Conservation (phyloP, 2,329 filamentous ascomycete genomes). For the Trichophyton verrucosum region DNA sequence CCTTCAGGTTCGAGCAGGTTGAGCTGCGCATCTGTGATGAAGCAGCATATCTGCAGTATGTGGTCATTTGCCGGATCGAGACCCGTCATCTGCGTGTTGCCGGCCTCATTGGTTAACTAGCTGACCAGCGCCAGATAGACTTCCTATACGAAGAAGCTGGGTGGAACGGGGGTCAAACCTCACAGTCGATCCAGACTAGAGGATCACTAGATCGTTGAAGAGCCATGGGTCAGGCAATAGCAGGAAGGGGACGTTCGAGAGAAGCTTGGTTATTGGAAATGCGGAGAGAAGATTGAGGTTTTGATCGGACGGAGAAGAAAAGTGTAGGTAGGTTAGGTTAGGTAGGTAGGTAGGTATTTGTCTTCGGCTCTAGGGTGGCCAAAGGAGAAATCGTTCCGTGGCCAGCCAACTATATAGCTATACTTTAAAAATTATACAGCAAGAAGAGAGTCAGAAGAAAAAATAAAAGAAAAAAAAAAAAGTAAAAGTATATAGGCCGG, state of each 20-base stretch:
- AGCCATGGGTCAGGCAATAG: conserved; percentile 25
- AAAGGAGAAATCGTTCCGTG: neutral
- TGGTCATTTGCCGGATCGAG: conserved; percentile 65
- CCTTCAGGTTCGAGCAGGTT: conserved; percentile 62
- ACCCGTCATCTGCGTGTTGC: conserved; percentile 68
- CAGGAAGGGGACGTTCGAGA: neutral
- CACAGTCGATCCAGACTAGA: conserved; percentile 77
- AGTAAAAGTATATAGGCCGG: neutral
- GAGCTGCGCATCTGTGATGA: conserved; percentile 72
- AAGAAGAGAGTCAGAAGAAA: neutral
- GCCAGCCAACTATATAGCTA: no score
- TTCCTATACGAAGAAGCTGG: neutral
- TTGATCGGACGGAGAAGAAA: neutral
- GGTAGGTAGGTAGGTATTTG: neutral
- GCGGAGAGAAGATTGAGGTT: neutral
- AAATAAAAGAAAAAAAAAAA: no score
- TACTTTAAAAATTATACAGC: neutral
- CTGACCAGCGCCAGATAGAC: neutral
- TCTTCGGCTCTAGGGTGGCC: neutral
- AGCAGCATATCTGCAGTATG: conserved; percentile 85
- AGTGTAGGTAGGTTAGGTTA: neutral
- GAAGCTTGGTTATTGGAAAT: neutral
- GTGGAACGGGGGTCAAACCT: conserved; percentile 33
- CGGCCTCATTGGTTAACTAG: neutral
- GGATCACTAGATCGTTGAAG: conserved; percentile 46